Base-by-base conservation (phyloP, 139 green algal species). In the Coccomyxa sp. region DNA sequence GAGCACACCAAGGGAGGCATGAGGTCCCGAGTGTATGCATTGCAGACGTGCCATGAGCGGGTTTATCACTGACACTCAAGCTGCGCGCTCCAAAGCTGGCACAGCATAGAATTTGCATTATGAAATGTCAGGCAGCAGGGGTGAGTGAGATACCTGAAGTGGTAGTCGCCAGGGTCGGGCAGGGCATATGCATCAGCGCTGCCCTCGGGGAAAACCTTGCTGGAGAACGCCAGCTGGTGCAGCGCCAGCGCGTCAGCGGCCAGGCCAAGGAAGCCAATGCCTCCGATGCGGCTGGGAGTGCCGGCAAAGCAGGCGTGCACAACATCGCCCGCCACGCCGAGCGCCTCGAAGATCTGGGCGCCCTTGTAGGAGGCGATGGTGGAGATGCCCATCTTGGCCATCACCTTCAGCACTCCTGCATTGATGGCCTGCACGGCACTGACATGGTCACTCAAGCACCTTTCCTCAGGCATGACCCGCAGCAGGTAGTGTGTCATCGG, bases 311-410 rank as follows among this genome's bases (percentile, higher is more conserved):
- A 98, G n/a, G 83, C 50, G 58, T 87, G 79, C 7, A 98, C 86
- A 18, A 98, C 94, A 31, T 95, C 90, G n/a, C 79, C 34, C 6
- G 79, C 76, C 75, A 98, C 78, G 39, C 95, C 95, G 34, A 98
- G 83, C 16, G 89, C 91, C 88, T 98, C 95, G 73, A 98, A 98
- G 82, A 98, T 98, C 88, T 98, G 95, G 6, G 93, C 94, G n/a
- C 95, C 95, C 87, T 98, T 98, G 95, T 98, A 98, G n/a, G 76
- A 90, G 44, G 89, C 89, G 34, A 98, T 86, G 33, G 95, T 98
- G 85, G 80, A 92, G 91, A 98, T 98, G 75, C 95, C 95, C 95
- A 98, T 98, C 87, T 98, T 98, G 70, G 93, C 88, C 88, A 98
- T 95, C 77, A 97, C 88, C 81, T 91, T 90, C 31, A 90, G 74